phyloP scores from a whole-genome alignment of 2,329 filamentous ascomycete genomes.

The Peltaster fructicola region DNA sequence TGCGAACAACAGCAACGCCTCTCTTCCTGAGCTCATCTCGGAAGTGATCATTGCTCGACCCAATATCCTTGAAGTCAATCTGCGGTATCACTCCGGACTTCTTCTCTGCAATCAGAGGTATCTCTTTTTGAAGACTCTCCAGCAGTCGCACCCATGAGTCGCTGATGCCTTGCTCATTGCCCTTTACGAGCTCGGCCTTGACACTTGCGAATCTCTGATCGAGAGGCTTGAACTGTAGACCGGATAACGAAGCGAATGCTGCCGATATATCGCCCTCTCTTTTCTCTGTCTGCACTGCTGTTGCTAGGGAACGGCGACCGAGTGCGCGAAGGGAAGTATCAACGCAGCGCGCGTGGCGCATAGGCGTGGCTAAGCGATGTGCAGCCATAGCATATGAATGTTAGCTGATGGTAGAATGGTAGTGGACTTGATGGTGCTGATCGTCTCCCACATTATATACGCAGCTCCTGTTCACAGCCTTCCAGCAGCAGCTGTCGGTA shows the following conservation, averaged over 20 bases:
- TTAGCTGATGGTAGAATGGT: no score
- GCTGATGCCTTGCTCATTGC: constrained; percentile 29
- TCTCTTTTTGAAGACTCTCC: constrained; percentile 24
- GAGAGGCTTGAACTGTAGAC: constrained; percentile 27
- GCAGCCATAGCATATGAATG: no score
- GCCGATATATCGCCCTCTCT: constrained; percentile 33
- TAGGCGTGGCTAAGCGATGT: no score
- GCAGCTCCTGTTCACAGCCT: no score
- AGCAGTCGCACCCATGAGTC: constrained; percentile 31
- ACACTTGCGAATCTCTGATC: constrained; percentile 27
- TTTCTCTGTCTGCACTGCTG: constrained; percentile 20
- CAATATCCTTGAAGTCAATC: constrained; percentile 30
- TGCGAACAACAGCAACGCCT: constrained; percentile 30
- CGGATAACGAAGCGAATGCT: constrained; percentile 32
- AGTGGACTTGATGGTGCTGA: no score
- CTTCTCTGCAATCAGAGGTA: constrained; percentile 25
- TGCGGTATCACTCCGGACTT: constrained; percentile 27
- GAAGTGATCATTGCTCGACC: constrained; percentile 35
- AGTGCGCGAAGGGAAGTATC: constrained; percentile 2
- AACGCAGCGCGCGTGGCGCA: no score
- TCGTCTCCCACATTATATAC: no score
- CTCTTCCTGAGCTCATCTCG: constrained; percentile 40
- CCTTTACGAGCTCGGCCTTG: constrained; percentile 27
- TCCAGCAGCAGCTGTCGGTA: no score
- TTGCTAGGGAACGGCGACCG: constrained; percentile 6